Evolutionary conservation across 192 early-diverging fungal species (phyloP).

Genomic region (Coemansia sp.): DNA sequence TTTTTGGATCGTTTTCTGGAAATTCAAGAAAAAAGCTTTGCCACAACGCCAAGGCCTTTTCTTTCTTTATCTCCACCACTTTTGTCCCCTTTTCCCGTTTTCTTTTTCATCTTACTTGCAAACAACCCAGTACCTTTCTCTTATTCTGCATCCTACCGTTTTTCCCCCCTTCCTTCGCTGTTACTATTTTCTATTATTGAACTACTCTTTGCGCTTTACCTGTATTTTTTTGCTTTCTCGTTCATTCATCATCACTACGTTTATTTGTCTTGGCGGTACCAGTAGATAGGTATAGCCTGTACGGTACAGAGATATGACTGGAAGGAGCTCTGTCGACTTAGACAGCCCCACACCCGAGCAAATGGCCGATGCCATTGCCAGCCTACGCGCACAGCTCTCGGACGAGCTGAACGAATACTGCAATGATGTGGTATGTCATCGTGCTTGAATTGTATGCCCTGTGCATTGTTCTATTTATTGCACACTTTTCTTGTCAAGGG

Average conservation of each 20-base stretch:
- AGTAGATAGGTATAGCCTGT: not conserved
- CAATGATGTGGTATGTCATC: conserved; percentile 34
- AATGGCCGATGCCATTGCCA: conserved; percentile 26
- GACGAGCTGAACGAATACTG: conserved; percentile 48
- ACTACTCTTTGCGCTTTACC: not conserved
- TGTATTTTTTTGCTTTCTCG: not conserved
- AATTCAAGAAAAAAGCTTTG: not conserved
- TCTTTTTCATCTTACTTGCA: not conserved
- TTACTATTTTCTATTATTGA: not conserved
- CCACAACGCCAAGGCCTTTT: not conserved
- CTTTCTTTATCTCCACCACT: no score
- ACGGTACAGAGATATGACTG: conserved; percentile 1
- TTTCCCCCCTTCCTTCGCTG: not conserved
- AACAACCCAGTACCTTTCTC: not conserved
- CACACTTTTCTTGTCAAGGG: no score
- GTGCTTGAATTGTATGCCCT: not conserved
- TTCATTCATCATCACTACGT: not conserved
- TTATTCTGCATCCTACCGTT: not conserved
- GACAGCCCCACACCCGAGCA: conserved; percentile 49
- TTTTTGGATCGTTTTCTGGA: not conserved
- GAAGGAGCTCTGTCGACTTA: conserved; percentile 29
- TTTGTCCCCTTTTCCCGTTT: not conserved
- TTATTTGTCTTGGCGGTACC: not conserved
- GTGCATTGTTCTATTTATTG: not conserved
- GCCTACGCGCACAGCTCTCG: conserved; percentile 30